A percentile compares a stretch with the other conserved stretches of the same genome.
Evolutionary conservation across 2,329 filamentous ascomycete species (phyloP).

Genomic region (Hypoxylon sp.): DNA sequence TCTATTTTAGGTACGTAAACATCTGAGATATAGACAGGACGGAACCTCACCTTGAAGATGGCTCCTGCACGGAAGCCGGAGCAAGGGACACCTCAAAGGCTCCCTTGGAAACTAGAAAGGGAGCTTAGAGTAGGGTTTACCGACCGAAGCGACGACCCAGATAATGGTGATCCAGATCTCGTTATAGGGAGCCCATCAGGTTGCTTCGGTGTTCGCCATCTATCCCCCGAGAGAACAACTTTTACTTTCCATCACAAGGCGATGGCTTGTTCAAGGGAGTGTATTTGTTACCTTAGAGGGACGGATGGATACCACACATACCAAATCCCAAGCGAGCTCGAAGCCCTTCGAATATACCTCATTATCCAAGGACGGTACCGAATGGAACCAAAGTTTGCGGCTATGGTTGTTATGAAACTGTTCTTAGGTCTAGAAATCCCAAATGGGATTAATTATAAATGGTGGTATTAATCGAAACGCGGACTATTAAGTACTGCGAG

Average conservation of each 20-base stretch:
- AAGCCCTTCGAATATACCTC: conserved; percentile 31
- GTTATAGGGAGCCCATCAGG: conserved; percentile 35
- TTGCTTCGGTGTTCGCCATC: conserved; percentile 35
- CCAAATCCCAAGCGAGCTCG: conserved; percentile 23
- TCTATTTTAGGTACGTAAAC: background rate
- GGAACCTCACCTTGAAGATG: conserved; percentile 6
- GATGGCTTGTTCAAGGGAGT: background rate
- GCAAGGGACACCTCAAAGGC: conserved; percentile 2
- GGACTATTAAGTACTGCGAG: background rate
- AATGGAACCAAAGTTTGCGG: conserved; percentile 43
- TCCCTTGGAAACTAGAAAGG: conserved; percentile 27
- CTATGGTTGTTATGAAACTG: conserved; percentile 47
- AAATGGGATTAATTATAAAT: background rate
- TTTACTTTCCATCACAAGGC: conserved; percentile 37
- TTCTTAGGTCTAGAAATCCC: conserved; percentile 42
- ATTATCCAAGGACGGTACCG: conserved; percentile 14
- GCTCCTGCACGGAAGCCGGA: background rate
- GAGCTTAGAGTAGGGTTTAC: conserved; percentile 27
- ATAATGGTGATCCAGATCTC: conserved; percentile 21
- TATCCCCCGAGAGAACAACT: conserved; percentile 7
- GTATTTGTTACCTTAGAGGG: conserved; percentile 19
- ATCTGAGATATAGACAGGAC: background rate
- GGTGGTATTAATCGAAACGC: background rate
- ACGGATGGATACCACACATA: conserved; percentile 4
- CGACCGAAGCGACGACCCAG: conserved; percentile 8